Conservation (phyloP, 2,329 filamentous ascomycete genomes). For the Pseudogymnoascus sp. region DNA sequence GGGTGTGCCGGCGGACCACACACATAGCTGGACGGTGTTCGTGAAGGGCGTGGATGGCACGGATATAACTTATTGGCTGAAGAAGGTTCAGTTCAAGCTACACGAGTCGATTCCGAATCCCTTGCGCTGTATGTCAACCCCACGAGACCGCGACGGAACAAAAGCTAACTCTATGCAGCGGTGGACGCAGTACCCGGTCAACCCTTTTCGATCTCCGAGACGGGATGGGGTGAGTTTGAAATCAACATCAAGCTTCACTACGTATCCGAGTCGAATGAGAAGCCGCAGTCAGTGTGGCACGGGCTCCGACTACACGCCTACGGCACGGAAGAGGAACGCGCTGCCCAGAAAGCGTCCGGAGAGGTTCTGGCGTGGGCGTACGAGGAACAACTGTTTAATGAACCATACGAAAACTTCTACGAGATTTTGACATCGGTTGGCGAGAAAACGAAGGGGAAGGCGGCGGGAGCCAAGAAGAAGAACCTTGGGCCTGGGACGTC, state of each 20-base stretch:
- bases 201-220: conserved; percentile 80
- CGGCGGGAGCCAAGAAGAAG: conserved; percentile 45
- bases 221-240: conserved; percentile 97
- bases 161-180: conserved; percentile 33
- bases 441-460: conserved; percentile 43
- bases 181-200: conserved; percentile 64
- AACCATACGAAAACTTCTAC: conserved; percentile 88
- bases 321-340: conserved; percentile 67
- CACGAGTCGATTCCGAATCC: conserved; percentile 95
- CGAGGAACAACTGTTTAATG: conserved; percentile 95
- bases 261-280: conserved; percentile 78
- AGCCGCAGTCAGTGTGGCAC: conserved; percentile 92
- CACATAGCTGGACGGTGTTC: conserved; percentile 93
- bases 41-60: conserved; percentile 84
- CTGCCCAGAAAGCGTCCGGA: conserved; percentile 50
- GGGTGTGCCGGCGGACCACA: conserved; percentile 79
- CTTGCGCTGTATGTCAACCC: conserved; percentile 56
- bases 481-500: conserved; percentile 29
- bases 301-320: conserved; percentile 87
- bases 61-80: conserved; percentile 90
- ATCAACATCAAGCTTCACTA: conserved; percentile 95
- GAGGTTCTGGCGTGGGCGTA: conserved; percentile 74
- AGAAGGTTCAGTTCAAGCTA: conserved; percentile 95
- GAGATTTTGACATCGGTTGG: conserved; percentile 73
- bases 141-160: background rate